Percentiles rank a stretch among this genome's conserved stretches.
Conservation (phyloP, 2,329 filamentous ascomycete genomes). For the Fusarium dimerum region DNA sequence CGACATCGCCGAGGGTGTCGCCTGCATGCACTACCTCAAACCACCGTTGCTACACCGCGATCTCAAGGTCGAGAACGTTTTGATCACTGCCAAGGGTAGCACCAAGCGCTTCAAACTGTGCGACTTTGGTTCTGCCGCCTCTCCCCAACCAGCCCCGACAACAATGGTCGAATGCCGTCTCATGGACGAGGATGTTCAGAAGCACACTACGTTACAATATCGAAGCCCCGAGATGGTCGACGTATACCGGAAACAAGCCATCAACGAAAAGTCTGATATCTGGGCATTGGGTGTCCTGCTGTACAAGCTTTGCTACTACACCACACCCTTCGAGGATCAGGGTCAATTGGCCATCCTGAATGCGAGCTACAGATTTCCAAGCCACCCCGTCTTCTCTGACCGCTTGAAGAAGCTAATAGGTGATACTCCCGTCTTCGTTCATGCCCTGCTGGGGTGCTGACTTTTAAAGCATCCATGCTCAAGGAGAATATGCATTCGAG, state of each 20-base stretch:
- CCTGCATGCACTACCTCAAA: constrained; percentile 98
- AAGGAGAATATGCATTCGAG: constrained; percentile 75
- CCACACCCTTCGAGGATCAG: constrained; percentile 96
- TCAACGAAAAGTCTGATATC: constrained; percentile 98
- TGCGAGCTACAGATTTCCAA: constrained; percentile 88
- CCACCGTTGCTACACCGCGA: constrained; percentile 90
- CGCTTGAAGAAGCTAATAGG: constrained; percentile 87
- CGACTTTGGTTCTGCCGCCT: constrained; percentile 92
- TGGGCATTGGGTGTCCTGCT: constrained; percentile 94
- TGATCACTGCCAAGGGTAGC: constrained; percentile 73
- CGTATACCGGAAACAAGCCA: constrained; percentile 92
- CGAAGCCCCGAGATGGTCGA: constrained; percentile 98
- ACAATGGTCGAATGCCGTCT: constrained; percentile 86
- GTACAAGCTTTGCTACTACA: constrained; percentile 99
- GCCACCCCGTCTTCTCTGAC: constrained; percentile 86
- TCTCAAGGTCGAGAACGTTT: constrained; percentile 95
- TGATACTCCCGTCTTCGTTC: constrained; percentile 37
- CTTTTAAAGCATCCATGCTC: constrained; percentile 77
- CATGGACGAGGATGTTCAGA: constrained; percentile 96
- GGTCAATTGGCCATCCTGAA: constrained; percentile 97
- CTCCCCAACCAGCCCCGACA: constrained; percentile 79
- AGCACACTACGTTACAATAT: constrained; percentile 96
- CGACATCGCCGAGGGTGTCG: constrained; percentile 93
- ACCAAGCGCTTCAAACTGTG: constrained; percentile 88
- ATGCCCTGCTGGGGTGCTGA: constrained; percentile 17